Evolutionary conservation across 2,329 filamentous ascomycete genomes (phyloP).

Genomic region (Neurospora sp.): DNA sequence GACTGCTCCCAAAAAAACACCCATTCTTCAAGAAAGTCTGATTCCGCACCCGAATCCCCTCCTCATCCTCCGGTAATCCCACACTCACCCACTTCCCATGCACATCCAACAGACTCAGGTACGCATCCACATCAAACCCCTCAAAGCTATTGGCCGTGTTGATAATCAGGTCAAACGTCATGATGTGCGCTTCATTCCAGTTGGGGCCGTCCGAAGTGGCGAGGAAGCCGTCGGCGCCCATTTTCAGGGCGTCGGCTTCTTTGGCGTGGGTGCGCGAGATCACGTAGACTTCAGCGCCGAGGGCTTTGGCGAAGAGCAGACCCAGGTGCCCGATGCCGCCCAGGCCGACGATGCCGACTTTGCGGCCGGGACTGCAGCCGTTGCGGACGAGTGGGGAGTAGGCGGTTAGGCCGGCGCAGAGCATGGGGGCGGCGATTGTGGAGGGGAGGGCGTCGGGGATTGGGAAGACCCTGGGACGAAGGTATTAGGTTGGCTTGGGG

Average conservation of each 20-base stretch:
- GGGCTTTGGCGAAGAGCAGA: constrained; percentile 58
- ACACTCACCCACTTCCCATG: constrained; percentile 74
- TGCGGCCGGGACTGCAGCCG: constrained; percentile 67
- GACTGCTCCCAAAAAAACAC: constrained; percentile 59
- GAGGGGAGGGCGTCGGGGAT: constrained; percentile 64
- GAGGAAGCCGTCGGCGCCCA: constrained; percentile 53
- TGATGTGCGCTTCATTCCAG: constrained; percentile 47
- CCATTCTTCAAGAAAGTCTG: constrained; percentile 71
- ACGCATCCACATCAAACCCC: constrained; percentile 58
- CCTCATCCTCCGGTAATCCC: constrained; percentile 68
- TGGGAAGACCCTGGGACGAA: constrained; percentile 44
- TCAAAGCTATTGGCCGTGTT: constrained; percentile 63
- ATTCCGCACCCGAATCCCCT: constrained; percentile 59
- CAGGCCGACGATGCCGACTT: constrained; percentile 65
- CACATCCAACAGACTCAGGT: constrained; percentile 71
- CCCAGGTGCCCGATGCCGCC: constrained; percentile 66
- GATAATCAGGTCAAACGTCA: constrained; percentile 67
- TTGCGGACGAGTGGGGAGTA: constrained; percentile 71
- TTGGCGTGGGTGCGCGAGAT: constrained; percentile 52
- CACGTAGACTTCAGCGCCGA: constrained; percentile 53
- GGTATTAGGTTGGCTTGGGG: not conserved
- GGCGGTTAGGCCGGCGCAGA: constrained; percentile 75
- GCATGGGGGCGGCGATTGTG: constrained; percentile 63
- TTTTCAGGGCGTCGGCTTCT: constrained; percentile 46
- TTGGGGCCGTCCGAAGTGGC: constrained; percentile 47